These are phyloP conservation scores for Infundibulicybe gibba DNA, from an alignment of 768 basidiomycete species.

Conservation along the genomic window DNA sequence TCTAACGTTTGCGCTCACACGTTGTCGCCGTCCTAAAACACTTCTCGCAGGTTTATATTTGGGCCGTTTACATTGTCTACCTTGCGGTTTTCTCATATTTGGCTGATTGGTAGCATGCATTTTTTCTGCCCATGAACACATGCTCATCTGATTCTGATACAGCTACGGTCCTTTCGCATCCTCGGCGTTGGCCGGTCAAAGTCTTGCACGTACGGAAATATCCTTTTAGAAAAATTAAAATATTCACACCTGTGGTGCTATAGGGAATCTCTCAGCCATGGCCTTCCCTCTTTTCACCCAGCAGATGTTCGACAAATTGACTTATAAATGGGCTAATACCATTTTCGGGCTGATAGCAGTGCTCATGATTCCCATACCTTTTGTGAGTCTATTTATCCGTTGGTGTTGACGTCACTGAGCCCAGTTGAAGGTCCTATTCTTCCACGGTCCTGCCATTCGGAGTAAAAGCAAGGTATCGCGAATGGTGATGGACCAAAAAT, in stretches of 20 bases:
- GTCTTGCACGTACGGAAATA: slow-evolving; percentile 44
- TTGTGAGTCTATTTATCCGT: slow-evolving; percentile 27
- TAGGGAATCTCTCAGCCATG: slow-evolving; percentile 47
- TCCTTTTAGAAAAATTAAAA: neutral
- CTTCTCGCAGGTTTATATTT: slow-evolving; percentile 41
- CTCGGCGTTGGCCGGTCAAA: slow-evolving; percentile 66
- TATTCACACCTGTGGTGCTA: neutral
- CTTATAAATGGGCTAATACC: slow-evolving; percentile 56
- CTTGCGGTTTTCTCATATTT: slow-evolving; percentile 56
- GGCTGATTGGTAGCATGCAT: slow-evolving; percentile 51
- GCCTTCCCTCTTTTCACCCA: slow-evolving; percentile 60
- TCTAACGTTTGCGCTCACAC: neutral
- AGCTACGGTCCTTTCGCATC: slow-evolving; percentile 63
- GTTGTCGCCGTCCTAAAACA: slow-evolving; percentile 2
- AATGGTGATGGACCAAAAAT: slow-evolving; percentile 19
- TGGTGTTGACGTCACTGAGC: neutral
- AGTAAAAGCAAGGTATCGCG: slow-evolving; percentile 35
- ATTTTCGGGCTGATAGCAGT: slow-evolving; percentile 49
- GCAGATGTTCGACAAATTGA: slow-evolving; percentile 50
- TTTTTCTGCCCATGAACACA: neutral
- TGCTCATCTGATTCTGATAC: neutral
- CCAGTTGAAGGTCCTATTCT: slow-evolving; percentile 22
- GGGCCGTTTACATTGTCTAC: slow-evolving; percentile 51
- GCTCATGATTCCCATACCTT: slow-evolving; percentile 53
- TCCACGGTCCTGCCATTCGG: slow-evolving; percentile 36